Conservation (phyloP, 2,329 filamentous ascomycete genomes). For the Claviceps digitariae region DNA sequence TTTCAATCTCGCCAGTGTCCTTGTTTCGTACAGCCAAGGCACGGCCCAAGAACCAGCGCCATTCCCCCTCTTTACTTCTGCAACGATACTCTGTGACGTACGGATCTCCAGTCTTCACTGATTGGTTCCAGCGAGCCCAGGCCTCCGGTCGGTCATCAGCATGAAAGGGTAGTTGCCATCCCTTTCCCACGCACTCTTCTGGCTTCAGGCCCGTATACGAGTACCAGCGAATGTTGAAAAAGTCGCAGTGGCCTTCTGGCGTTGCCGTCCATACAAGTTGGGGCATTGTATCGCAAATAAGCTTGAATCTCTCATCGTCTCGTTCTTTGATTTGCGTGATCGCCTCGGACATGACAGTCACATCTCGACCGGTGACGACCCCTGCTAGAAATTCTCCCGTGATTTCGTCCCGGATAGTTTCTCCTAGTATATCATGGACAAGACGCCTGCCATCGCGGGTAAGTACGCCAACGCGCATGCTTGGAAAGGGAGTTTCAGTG, state of each 20-base stretch:
- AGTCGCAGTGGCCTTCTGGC: conserved; percentile 53
- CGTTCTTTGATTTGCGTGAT: conserved; percentile 56
- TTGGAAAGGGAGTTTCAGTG: conserved; percentile 45
- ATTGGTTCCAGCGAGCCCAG: conserved; percentile 43
- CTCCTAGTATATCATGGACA: conserved; percentile 52
- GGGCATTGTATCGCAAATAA: conserved; percentile 62
- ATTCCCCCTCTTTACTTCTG: conserved; percentile 51
- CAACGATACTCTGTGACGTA: conserved; percentile 62
- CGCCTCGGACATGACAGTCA: conserved; percentile 55
- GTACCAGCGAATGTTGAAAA: conserved; percentile 68
- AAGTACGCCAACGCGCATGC: conserved; percentile 49
- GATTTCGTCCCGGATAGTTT: conserved; percentile 51
- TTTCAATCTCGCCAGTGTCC: conserved; percentile 54
- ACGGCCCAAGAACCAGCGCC: conserved; percentile 66
- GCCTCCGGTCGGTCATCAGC: conserved; percentile 52
- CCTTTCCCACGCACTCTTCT: conserved; percentile 47
- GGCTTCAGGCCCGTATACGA: conserved; percentile 58
- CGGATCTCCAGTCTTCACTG: conserved; percentile 51
- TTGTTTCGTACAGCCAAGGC: conserved; percentile 55
- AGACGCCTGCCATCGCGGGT: conserved; percentile 37
- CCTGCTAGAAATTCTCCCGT: conserved; percentile 63
- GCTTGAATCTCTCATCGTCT: conserved; percentile 60
- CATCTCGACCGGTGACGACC: conserved; percentile 57
- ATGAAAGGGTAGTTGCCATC: conserved; percentile 54
- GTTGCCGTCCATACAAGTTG: conserved; percentile 63